Conservation (phyloP, 2,329 filamentous ascomycete genomes). For the Calonectria naviculata region DNA sequence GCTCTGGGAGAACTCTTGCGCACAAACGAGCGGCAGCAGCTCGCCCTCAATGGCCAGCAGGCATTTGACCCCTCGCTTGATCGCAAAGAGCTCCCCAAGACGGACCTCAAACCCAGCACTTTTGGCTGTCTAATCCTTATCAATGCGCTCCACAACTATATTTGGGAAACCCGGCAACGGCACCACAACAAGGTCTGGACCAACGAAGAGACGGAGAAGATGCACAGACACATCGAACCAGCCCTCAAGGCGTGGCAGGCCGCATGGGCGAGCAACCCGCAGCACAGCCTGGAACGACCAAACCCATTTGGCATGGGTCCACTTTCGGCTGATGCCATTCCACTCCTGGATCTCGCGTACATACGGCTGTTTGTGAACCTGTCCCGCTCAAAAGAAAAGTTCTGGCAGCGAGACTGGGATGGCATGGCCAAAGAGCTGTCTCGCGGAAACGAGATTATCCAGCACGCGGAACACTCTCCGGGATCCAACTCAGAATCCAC, state of each 20-base stretch:
- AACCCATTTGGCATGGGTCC: slow-evolving; percentile 86
- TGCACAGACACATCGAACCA: slow-evolving; percentile 95
- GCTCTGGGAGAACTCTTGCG: slow-evolving; percentile 85
- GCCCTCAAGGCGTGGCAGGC: slow-evolving; percentile 94
- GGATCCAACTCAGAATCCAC: slow-evolving; percentile 58
- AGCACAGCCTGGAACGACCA: slow-evolving; percentile 85
- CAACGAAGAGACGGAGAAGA: slow-evolving; percentile 90
- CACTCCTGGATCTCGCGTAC: slow-evolving; percentile 90
- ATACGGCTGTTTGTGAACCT: slow-evolving; percentile 93
- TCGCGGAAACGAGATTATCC: slow-evolving; percentile 78
- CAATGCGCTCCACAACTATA: slow-evolving; percentile 96
- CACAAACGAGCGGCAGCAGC: slow-evolving; percentile 73
- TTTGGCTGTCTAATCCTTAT: slow-evolving; percentile 94
- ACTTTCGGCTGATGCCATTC: slow-evolving; percentile 90
- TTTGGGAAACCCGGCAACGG: slow-evolving; percentile 95
- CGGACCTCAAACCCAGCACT: slow-evolving; percentile 83
- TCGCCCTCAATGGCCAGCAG: slow-evolving; percentile 36
- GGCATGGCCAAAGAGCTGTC: slow-evolving; percentile 90
- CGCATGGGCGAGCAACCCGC: slow-evolving; percentile 88
- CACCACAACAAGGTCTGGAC: slow-evolving; percentile 93
- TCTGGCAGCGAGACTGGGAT: slow-evolving; percentile 95
- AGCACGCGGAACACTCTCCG: slow-evolving; percentile 75
- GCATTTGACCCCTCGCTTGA: slow-evolving; percentile 28
- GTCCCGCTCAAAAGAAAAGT: slow-evolving; percentile 90
- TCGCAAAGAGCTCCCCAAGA: slow-evolving; percentile 60